phyloP scores from a whole-genome alignment of 2,329 filamentous ascomycete genomes.

The Passalora sequoiae region DNA sequence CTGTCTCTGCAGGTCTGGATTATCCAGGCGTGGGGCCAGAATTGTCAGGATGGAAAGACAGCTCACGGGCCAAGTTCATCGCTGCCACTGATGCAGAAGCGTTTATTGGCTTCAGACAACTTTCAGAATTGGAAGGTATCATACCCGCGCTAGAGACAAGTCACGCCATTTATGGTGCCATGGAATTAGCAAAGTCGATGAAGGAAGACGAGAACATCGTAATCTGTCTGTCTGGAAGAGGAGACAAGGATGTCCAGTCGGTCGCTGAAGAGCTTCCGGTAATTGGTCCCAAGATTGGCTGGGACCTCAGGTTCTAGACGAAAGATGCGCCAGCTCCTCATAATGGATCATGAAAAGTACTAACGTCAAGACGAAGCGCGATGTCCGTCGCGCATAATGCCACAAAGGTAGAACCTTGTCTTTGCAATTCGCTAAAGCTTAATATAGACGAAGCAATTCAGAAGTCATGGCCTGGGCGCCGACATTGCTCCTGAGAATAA shows the following conservation, averaged over 20 bases:
- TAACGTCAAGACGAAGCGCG: too few species aligned
- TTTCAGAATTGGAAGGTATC: conserved; percentile 88
- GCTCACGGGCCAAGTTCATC: conserved; percentile 75
- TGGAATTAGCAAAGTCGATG: conserved; percentile 91
- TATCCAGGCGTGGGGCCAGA: conserved; percentile 97
- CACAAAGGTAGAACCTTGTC: too few species aligned
- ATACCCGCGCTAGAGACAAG: conserved; percentile 92
- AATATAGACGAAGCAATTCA: too few species aligned
- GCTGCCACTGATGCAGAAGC: conserved; percentile 89
- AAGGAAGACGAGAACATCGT: conserved; percentile 82
- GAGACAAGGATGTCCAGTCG: conserved; percentile 98
- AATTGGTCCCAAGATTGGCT: conserved; percentile 80
- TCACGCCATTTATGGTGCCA: conserved; percentile 83
- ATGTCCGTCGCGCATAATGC: too few species aligned
- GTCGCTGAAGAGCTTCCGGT: conserved; percentile 90
- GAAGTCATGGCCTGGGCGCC: too few species aligned
- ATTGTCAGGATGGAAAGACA: conserved; percentile 89
- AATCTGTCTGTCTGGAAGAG: conserved; percentile 85
- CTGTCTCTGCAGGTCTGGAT: conserved; percentile 90
- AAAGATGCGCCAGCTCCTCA: too few species aligned
- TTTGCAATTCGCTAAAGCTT: too few species aligned
- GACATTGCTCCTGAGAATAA: too few species aligned
- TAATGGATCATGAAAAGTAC: too few species aligned
- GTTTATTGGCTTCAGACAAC: conserved; percentile 76
- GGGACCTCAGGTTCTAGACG: conserved; percentile 53